phyloP scores from a whole-genome alignment of 371 early-diverging fungal genomes.

The Cladochytrium tenue region DNA sequence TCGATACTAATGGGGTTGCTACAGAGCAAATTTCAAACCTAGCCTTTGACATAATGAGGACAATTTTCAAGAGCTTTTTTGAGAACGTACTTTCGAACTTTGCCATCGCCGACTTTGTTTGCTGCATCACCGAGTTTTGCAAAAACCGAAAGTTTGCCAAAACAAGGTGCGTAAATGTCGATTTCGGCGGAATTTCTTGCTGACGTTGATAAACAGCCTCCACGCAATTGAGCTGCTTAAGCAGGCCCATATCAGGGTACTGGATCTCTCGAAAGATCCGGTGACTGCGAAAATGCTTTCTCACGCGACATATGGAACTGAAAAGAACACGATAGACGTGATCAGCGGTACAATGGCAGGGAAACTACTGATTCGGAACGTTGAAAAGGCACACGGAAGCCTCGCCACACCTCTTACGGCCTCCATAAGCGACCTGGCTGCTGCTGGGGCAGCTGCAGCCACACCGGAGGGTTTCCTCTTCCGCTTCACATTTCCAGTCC shows the following conservation, averaged over 20 bases:
- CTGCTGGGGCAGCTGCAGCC: conserved; percentile 8
- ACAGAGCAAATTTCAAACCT: conserved; percentile 47
- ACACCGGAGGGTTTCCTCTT: conserved; percentile 64
- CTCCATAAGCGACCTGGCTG: conserved; percentile 1
- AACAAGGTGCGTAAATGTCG: conserved; percentile 35
- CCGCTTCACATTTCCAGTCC: conserved; percentile 81
- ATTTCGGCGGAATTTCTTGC: not conserved
- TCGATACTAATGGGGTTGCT: not conserved
- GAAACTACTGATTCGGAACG: conserved; percentile 8
- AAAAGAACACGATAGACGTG: conserved; percentile 36
- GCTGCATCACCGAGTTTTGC: conserved; percentile 54
- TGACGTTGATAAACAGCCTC: conserved; percentile 20
- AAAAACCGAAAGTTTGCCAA: conserved; percentile 49
- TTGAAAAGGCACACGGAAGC: conserved; percentile 9
- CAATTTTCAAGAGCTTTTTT: conserved; percentile 47
- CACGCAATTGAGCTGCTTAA: conserved; percentile 44
- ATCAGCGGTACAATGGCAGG: conserved; percentile 19
- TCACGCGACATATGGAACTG: conserved; percentile 39
- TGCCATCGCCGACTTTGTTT: conserved; percentile 50
- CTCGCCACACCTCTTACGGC: not conserved
- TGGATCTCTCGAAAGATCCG: conserved; percentile 36
- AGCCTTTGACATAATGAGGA: conserved; percentile 52
- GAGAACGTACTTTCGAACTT: conserved; percentile 45
- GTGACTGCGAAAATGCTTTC: conserved; percentile 36
- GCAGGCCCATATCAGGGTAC: conserved; percentile 38